Base-by-base conservation (phyloP, 805 yeast species). In the Lipomyces kockii region DNA sequence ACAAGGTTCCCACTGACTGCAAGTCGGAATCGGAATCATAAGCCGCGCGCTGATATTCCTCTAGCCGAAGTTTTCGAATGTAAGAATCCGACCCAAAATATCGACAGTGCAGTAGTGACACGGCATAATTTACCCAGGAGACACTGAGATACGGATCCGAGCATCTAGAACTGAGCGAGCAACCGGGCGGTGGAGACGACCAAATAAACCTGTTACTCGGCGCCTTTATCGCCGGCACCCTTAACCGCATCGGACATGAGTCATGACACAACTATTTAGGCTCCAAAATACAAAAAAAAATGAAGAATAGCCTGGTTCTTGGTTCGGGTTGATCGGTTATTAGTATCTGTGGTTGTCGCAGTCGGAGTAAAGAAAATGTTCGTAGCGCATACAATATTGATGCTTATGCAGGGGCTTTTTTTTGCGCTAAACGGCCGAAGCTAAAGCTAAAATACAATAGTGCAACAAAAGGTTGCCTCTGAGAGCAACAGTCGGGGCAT, bases 191-290 rank as follows among this genome's bases (percentile, higher is more conserved):
- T 17, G 49, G 49, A 43, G 22, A 43, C 9, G 49, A 17, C 49
- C 49, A 43, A 43, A 17, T 17, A 43, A 43, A 43, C 14, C 49
- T n/a, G 2, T 4, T 43, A 43, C 22, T n/a, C 49, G 11, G 22
- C 49, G 49, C 49, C 49, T 43, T 43, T 43, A 17, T 43, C 49
- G 49, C 49, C 49, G 49, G 49, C 22, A 43, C 22, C 14, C 49
- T n/a, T 43, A 43, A n/a, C 22, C 25, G 49, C 49, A 43, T 43
- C 49, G 49, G 49, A 17, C 49, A 43, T 43, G 49, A 43, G 49
- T 43, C 49, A 43, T 43, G 22, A 8, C 49, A 43, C 49, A 43
- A 7, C 49, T 43, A 43, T 43, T 17, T 43, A 43, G 3, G 20
- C 49, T 43, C 20, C 49, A n/a, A 43, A 8, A 12, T 37, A 37